Conservation (phyloP, 2,329 filamentous ascomycete genomes). For the Fusarium austroafricanum region DNA sequence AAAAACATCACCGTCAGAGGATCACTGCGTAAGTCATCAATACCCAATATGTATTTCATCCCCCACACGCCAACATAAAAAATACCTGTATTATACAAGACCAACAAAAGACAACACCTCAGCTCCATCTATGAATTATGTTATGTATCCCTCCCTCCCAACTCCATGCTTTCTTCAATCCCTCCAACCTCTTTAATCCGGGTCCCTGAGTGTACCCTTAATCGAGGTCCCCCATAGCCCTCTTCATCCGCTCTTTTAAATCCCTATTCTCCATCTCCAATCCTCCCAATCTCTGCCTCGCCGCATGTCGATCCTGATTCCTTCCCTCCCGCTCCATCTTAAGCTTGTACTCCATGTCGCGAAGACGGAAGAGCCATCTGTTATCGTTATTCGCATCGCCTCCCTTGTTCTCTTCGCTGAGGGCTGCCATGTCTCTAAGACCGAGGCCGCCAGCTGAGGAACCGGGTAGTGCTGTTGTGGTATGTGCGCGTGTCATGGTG, state of each 20-base stretch:
- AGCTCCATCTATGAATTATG: constrained; percentile 37
- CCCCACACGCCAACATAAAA: background rate
- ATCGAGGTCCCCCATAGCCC: constrained; percentile 46
- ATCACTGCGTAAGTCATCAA: background rate
- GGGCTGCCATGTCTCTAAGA: constrained; percentile 46
- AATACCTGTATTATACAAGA: constrained; percentile 42
- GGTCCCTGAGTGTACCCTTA: constrained; percentile 4
- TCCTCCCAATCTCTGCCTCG: constrained; percentile 81
- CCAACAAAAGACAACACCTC: constrained; percentile 37
- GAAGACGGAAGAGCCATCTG: constrained; percentile 85
- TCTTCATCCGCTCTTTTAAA: constrained; percentile 70
- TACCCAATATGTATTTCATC: constrained; percentile 24
- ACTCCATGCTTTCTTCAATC: constrained; percentile 2
- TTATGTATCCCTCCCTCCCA: constrained; percentile 2
- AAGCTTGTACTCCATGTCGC: constrained; percentile 87
- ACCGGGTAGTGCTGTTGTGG: constrained; percentile 45
- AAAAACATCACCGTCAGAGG: background rate
- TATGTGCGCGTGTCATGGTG: constrained; percentile 49
- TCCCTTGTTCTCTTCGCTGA: constrained; percentile 37
- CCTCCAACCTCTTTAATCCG: too few species aligned
- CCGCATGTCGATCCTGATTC: constrained; percentile 84
- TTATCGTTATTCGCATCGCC: constrained; percentile 64
- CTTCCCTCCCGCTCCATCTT: constrained; percentile 91
- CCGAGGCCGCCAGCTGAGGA: constrained; percentile 42
- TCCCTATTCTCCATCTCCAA: constrained; percentile 80